Evolutionary conservation across 2,329 filamentous ascomycete species (phyloP), one percentile per base, ranked within the genome.

Genomic region (Diaporthe sp.): DNA sequence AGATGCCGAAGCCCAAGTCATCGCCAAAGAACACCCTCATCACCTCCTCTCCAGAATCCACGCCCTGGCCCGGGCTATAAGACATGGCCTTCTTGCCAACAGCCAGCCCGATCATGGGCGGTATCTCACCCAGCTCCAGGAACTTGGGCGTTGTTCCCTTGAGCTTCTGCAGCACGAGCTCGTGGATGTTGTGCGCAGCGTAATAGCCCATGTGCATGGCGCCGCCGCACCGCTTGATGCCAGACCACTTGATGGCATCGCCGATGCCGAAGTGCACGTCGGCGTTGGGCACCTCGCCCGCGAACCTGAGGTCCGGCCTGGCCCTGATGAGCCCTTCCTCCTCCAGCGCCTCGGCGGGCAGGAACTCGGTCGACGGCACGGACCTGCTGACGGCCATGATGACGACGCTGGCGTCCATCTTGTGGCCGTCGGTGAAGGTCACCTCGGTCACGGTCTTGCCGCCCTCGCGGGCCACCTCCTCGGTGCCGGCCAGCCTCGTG

Each of bases 221-320:
- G 22, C 88, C 90, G 34, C 94, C 94, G 79, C 92, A 94, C 60
- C 94, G 92, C 86, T 95, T 96, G 85, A 96, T 95, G 58, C 94
- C 94, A 0, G 92, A 90, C 94, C 94, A 96, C 65, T 87, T 85
- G 44, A 89, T 90, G 22, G 94, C 85, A 81, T 96, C 94, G 22
- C 94, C 94, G 34, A 91, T 87, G 17, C 92, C 93, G 80, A 93
- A 94, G 82, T 96, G 94, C 39, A 84, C 83, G 0, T 86, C 84
- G 17, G 89, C 83, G 77, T 94, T 93, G 6, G 91, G 87, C 0
- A 90, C 85, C 0, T 84, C 84, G 2, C 84, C 79, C 1, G 87
- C 83, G 82, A 94, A 92, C 78, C 87, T 85, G 9, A 94, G 84
- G 70, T 89, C 89, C 2, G 90, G 81, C 57, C 87, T 85, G 71